Evolutionary conservation across 1,284 basidiomycete species (phyloP).

Genomic region (Ustilago bromivora): DNA sequence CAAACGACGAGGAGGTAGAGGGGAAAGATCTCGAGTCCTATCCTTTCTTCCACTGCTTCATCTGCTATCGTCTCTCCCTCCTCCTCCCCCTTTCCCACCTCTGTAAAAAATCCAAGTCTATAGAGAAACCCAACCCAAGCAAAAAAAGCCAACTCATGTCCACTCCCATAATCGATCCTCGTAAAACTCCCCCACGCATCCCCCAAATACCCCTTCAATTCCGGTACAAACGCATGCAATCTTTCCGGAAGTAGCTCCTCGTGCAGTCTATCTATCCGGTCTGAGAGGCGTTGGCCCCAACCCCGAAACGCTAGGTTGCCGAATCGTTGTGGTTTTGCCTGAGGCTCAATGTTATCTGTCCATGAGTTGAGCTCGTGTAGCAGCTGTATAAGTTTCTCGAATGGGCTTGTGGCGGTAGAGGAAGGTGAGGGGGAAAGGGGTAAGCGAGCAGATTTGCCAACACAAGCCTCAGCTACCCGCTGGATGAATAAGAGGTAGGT

Average conservation of each 20-base stretch:
- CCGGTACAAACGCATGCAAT: constrained; percentile 73
- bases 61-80: constrained; percentile 5
- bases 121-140: constrained; percentile 62
- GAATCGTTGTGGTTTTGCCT: constrained; percentile 86
- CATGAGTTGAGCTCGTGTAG: constrained; percentile 80
- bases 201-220: constrained; percentile 81
- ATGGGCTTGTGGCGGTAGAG: neutral
- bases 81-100: neutral
- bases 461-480: constrained; percentile 65
- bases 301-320: constrained; percentile 92
- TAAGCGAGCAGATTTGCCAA: constrained; percentile 55
- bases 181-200: constrained; percentile 90
- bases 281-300: constrained; percentile 83
- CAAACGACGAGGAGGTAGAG: constrained; percentile 86
- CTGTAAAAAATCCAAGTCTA: constrained; percentile 51
- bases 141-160: constrained; percentile 78
- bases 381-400: constrained; percentile 74
- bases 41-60: constrained; percentile 37
- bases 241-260: constrained; percentile 72
- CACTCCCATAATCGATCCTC: constrained; percentile 95
- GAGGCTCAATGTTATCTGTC: constrained; percentile 85
- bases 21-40: constrained; percentile 75
- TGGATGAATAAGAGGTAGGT: constrained; percentile 61
- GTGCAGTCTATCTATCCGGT: constrained; percentile 43
- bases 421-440: neutral